Conservation (phyloP, 2,329 filamentous ascomycete species). For the Neopestalotiopsis sp. region DNA sequence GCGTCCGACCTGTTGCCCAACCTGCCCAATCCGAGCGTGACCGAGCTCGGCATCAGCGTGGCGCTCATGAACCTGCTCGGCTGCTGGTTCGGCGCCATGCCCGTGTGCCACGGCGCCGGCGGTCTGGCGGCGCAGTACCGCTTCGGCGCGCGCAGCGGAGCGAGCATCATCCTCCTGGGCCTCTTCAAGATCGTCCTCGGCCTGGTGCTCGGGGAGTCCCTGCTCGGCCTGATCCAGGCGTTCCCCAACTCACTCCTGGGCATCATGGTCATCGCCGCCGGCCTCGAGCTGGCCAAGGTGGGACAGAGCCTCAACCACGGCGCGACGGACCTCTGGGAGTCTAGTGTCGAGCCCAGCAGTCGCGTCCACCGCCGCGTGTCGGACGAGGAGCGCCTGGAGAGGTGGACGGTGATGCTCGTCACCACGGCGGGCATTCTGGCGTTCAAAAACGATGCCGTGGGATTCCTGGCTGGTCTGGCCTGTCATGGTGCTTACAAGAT, state of each 20-base stretch:
- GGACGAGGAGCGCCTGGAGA: conserved; percentile 72
- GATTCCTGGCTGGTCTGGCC: conserved; percentile 80
- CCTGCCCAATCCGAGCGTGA: conserved; percentile 71
- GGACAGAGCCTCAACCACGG: conserved; percentile 83
- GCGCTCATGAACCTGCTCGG: conserved; percentile 82
- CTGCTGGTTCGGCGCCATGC: conserved; percentile 95
- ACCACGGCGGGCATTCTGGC: conserved; percentile 83
- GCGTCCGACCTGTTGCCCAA: conserved; percentile 77
- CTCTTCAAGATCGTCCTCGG: conserved; percentile 77
- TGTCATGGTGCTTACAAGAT: conserved; percentile 73
- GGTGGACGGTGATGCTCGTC: conserved; percentile 90
- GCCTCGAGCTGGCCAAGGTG: conserved; percentile 84
- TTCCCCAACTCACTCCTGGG: conserved; percentile 83
- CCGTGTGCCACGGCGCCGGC: conserved; percentile 90
- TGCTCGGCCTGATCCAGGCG: conserved; percentile 70
- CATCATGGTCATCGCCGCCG: conserved; percentile 88
- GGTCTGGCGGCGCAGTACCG: conserved; percentile 89
- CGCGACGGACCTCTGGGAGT: conserved; percentile 63
- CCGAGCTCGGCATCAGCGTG: conserved; percentile 80
- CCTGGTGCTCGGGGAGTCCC: conserved; percentile 72
- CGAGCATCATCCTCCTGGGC: conserved; percentile 82
- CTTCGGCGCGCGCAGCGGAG: conserved; percentile 88
- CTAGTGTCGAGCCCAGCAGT: conserved; percentile 48
- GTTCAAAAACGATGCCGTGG: conserved; percentile 88
- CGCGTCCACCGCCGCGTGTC: conserved; percentile 58